These are phyloP conservation scores for Hippophae tibetana DNA, from an alignment of 306 rosid species.

Conservation along the genomic window DNA sequence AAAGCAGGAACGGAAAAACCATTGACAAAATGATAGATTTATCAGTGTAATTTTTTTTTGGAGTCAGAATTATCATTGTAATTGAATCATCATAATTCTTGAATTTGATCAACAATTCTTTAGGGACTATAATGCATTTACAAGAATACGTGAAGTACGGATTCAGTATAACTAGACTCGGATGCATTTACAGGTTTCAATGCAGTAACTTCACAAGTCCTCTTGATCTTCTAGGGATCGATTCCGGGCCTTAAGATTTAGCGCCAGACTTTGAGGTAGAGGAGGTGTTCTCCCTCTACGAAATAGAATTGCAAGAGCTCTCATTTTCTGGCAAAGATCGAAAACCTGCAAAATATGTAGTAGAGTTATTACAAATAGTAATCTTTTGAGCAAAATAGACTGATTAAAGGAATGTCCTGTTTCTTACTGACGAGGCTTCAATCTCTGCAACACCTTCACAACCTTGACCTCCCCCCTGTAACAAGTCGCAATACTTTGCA, in stretches of 20 bases:
- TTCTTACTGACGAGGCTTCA: constrained; percentile 86
- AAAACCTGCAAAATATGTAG: constrained; percentile 43
- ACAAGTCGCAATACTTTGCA: constrained; percentile 72
- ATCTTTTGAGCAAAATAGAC: background rate
- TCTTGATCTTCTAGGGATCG: constrained; percentile 90
- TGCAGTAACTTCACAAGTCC: constrained; percentile 20
- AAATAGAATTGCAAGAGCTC: constrained; percentile 87
- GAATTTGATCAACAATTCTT: too few relatives aligned
- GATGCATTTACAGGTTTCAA: too few relatives aligned
- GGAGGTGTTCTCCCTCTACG: constrained; percentile 95
- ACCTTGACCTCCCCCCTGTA: constrained; percentile 86
- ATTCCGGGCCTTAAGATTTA: constrained; percentile 65
- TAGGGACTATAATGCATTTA: too few relatives aligned
- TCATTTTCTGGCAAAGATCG: constrained; percentile 80
- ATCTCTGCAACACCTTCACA: constrained; percentile 98
- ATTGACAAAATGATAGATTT: too few relatives aligned
- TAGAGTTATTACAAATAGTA: background rate
- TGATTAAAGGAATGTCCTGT: background rate
- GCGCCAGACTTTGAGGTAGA: constrained; percentile 78
- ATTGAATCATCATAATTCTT: too few relatives aligned
- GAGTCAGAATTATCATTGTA: too few relatives aligned
- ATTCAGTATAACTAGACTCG: too few relatives aligned
- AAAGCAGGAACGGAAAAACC: too few relatives aligned
- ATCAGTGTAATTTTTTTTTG: too few relatives aligned
- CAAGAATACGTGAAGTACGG: too few relatives aligned